Percentiles rank a stretch among this genome's conserved stretches.
Conservation (phyloP, 1,139 yeast species). For the Pichia sp. region DNA sequence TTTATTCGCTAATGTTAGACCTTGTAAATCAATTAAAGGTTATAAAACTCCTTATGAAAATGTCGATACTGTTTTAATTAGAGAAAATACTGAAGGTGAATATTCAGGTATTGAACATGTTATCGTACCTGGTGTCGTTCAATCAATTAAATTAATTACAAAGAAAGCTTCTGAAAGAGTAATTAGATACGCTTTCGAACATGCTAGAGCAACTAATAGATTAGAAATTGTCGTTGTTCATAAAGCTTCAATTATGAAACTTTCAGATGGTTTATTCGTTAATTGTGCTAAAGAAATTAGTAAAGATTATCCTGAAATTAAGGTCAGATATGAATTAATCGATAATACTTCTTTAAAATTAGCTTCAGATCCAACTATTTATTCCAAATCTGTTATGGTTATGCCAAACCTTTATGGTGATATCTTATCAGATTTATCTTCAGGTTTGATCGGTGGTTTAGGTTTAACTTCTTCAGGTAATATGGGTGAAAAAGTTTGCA, state of each 20-base stretch:
- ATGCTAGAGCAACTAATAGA: slow-evolving; percentile 84
- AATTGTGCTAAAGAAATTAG: slow-evolving; percentile 85
- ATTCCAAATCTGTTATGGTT: slow-evolving; percentile 85
- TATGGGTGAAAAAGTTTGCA: slow-evolving; percentile 96
- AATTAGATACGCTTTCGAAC: slow-evolving; percentile 92
- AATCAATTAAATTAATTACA: slow-evolving; percentile 94
- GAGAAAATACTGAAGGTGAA: slow-evolving; percentile 99
- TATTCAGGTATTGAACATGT: slow-evolving; percentile 98
- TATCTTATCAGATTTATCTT: slow-evolving; percentile 93
- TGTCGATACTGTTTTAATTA: slow-evolving; percentile 91
- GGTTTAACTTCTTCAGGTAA: slow-evolving; percentile 98
- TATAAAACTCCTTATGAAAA: slow-evolving; percentile 90
- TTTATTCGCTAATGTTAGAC: slow-evolving; percentile 95
- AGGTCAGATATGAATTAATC: slow-evolving; percentile 76
- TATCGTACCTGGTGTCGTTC: slow-evolving; percentile 97
- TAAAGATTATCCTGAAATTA: slow-evolving; percentile 85
- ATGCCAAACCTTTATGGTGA: slow-evolving; percentile 99
- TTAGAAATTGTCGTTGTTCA: slow-evolving; percentile 91
- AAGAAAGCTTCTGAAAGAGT: slow-evolving; percentile 94
- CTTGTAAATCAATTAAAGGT: slow-evolving; percentile 89
- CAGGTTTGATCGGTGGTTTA: slow-evolving; percentile 96
- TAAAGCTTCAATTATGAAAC: slow-evolving; percentile 97
- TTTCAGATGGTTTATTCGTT: slow-evolving; percentile 94
- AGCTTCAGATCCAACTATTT: slow-evolving; percentile 82
- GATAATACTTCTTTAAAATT: slow-evolving; percentile 92